Base-by-base conservation (phyloP, 176 grass and related monocot genomes). In the Microstegium vimineum region DNA sequence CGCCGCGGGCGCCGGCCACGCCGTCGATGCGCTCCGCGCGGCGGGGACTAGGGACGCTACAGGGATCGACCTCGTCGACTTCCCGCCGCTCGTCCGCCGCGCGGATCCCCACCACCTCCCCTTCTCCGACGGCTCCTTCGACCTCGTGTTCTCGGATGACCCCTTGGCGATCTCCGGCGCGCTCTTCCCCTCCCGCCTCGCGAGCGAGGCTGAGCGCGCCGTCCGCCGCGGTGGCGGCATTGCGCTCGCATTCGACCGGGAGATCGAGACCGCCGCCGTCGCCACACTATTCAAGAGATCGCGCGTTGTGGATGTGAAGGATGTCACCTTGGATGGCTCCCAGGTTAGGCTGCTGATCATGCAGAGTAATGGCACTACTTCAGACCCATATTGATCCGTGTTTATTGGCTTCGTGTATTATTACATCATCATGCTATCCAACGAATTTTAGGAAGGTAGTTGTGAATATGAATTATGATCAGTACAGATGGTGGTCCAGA, bases 41-140 rank as follows among this genome's bases (percentile, higher is more conserved):
- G 78, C 32, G 31, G 95, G 92, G 14, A 78, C 93, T 1, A 38
- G n/a, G 18, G 75, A 90, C 1, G 95, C 91, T 7, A 89, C 79
- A 0, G 90, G 88, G 70, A 54, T 89, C 66, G 92, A 94, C 81
- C 73, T 94, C 22, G 45, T 98, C 11, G 88, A 94, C 17, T 91
- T 89, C 73, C 92, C 79, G 2, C 90, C 88, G 3, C 78, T 98
- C 26, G 92, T 98, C 25, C 62, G 73, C 69, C 77, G 82, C 7
- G 84, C 88, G 1, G 90, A 98, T 14, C 84, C 84, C 86, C 86
- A 94, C 71, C 80, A 67, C 54, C 89, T 98, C 26, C 92, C 92
- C 1, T 94, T 91, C 75, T 49, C 84, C 1, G 79, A 86, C 11
- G 77, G 61, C 8, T 67, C 82, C 41, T 98, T 98, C 86, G 92